Base-by-base conservation (phyloP, 345 rosid species). In the Salix arbutifolia region DNA sequence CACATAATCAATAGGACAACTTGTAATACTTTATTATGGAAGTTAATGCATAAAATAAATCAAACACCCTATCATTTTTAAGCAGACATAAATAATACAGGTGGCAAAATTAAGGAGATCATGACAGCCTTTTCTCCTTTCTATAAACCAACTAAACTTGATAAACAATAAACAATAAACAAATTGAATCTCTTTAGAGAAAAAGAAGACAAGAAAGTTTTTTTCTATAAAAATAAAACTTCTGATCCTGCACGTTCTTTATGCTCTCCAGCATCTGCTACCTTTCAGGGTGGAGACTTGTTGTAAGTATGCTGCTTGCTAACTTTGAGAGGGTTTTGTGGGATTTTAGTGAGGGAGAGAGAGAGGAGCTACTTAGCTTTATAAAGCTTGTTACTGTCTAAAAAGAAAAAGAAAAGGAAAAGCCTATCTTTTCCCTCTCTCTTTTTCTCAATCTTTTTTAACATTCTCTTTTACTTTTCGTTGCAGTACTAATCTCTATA, bases 221-320 rank as follows among this genome's bases (percentile, higher is more conserved):
- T 52, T 52, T 44, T 11, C 17, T 13, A 71, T 35, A 68, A 71
- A 46, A 60, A 70, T 62, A 69, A 74, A 65, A 62, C 37, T 73
- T 82, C 80, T 79, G 85, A 80, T 82, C 84, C 82, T 71, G 52
- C 87, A 82, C 90, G 88, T 81, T 86, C 88, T 83, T 87, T 86
- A 66, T 82, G 85, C 89, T 65, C 88, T 65, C 85, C 80, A 71
- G 77, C 77, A 73, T 73, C 77, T 56, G 74, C 46, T 70, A 61
- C 77, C 42, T 73, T 72, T 60, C 66, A 44, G 40, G 56, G 80
- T 70, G 69, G 74, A 61, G 52, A 46, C 40, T 76, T 58, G 18
- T 10, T 42, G 69, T 5, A 7, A 65, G 46, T n/a, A 33, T 72
- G 18, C 53, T 33, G 37, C 37, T 18, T 33, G 37, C 37, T 18